phyloP scores from a whole-genome alignment of 2,329 filamentous ascomycete species.

The Stemphylium lycopersici region DNA sequence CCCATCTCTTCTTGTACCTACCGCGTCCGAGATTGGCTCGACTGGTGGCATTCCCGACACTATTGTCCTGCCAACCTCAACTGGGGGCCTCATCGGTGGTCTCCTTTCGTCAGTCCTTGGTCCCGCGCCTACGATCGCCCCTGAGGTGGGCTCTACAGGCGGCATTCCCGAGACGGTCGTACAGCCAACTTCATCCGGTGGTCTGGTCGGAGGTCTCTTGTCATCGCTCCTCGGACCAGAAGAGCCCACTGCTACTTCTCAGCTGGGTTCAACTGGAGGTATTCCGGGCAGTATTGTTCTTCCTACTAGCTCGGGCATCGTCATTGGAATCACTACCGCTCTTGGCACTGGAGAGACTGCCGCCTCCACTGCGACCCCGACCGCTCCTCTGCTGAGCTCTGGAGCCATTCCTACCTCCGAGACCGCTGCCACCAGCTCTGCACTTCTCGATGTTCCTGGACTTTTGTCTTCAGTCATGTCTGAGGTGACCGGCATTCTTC shows the following conservation, averaged over 20 bases:
- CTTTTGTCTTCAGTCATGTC: constrained; percentile 29
- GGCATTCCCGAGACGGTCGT: constrained; percentile 29
- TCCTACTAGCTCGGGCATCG: constrained; percentile 38
- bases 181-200: constrained; percentile 13
- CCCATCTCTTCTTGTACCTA: constrained; percentile 1
- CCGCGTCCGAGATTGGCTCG: constrained; percentile 18
- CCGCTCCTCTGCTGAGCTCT: constrained; percentile 18
- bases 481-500: constrained; percentile 27
- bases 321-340: constrained; percentile 46
- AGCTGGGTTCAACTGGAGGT: constrained; percentile 31
- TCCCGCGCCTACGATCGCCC: constrained; percentile 10
- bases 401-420: constrained; percentile 32
- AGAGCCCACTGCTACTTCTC: constrained; percentile 16
- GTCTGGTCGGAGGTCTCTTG: constrained; percentile 3
- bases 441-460: constrained; percentile 17
- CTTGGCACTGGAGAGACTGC: constrained; percentile 31
- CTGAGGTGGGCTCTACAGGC: constrained; percentile 29
- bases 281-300: constrained; percentile 30
- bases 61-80: constrained; percentile 17
- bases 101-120: background rate
- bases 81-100: background rate
- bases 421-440: constrained; percentile 18
- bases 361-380: constrained; percentile 19
- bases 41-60: constrained; percentile 29
- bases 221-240: constrained; percentile 11